Evolutionary conservation across 129 eudicot genomes (phyloP).

Genomic region (Pseudognaphalium luteoalbum): DNA sequence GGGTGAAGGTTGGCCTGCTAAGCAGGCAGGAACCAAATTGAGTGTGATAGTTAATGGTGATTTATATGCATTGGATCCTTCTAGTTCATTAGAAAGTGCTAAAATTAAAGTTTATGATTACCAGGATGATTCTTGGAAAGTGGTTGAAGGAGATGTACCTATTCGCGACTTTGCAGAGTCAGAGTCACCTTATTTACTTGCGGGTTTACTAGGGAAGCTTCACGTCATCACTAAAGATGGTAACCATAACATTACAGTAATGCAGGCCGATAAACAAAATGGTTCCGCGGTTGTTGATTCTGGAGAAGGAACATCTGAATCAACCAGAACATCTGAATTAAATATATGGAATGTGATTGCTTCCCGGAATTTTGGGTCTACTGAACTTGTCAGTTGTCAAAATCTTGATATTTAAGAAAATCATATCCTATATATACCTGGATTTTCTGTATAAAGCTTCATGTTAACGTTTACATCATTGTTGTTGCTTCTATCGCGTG

Average conservation of each 20-base stretch:
- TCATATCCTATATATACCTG: not conserved
- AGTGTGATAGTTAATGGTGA: conserved; percentile 92
- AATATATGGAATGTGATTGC: conserved; percentile 78
- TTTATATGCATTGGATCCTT: conserved; percentile 81
- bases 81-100: conserved; percentile 81
- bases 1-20: conserved; percentile 99
- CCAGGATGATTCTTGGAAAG: conserved; percentile 82
- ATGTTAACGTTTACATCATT: not conserved
- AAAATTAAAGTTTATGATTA: conserved; percentile 76
- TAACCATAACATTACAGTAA: conserved; percentile 60
- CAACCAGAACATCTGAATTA: conserved; percentile 29
- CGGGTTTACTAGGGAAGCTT: conserved; percentile 44
- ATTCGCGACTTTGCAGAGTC: conserved; percentile 70
- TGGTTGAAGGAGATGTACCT: conserved; percentile 77
- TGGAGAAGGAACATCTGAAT: conserved; percentile 37
- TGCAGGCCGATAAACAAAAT: conserved; percentile 63
- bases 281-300: conserved; percentile 21
- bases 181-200: conserved; percentile 59
- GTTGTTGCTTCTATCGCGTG: not conserved
- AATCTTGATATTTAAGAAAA: conserved; percentile 62
- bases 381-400: conserved; percentile 91
- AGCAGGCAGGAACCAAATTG: conserved; percentile 93
- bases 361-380: conserved; percentile 54
- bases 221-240: conserved; percentile 88
- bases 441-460: not conserved